Evolutionary conservation across 1,284 basidiomycete species (phyloP), one percentile per base, ranked within the genome.

Genomic region (Kwoniella shivajii): DNA sequence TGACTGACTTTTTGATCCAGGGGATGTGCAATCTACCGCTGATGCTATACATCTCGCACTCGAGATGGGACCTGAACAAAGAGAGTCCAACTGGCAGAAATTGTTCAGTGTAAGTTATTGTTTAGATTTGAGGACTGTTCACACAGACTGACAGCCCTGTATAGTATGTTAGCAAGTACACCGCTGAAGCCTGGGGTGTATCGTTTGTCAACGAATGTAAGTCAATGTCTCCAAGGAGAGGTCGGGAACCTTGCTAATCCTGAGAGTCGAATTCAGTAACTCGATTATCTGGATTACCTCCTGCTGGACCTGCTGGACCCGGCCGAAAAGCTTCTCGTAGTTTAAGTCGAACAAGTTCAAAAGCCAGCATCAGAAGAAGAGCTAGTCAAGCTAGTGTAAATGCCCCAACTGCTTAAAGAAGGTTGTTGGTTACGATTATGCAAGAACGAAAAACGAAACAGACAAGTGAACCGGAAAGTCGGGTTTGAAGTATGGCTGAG

Each of bases 31-130:
- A 76, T 88, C 93, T 66, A 93, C 97, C 37, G 95, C 96, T 1
- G 88, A 96, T 72, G 93, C 93, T 6, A 97, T 99, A 63, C 87
- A 94, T 77, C 87, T 91, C 73, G 92, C 95, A 0, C 86, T 99
- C 58, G 94, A 90, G 2, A 92, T 96, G 89, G 84, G 87, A 45
- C 80, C 84, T 1, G 86, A 88, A 44, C 85, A 84, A 45, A 85
- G 92, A 20, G 87, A 88, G 37, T 88, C 91, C 78, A 98, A 98
- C 80, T 92, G 96, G 77, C 83, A 88, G 64, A 99, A 99, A 79
- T 82, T 99, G 62, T 94, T 91, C 83, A 90, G 92, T 69, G 83
- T 84, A 54, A 69, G 76, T 72, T 11, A 14, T 36, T 20, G 5
- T 50, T 30, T 16, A 33, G 67, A 69, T 54, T 75, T 72, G n/a